A percentile compares a stretch with the other conserved stretches of the same genome.
phyloP scores from a whole-genome alignment of 1,284 basidiomycete species.

The Porodaedalea pini region DNA sequence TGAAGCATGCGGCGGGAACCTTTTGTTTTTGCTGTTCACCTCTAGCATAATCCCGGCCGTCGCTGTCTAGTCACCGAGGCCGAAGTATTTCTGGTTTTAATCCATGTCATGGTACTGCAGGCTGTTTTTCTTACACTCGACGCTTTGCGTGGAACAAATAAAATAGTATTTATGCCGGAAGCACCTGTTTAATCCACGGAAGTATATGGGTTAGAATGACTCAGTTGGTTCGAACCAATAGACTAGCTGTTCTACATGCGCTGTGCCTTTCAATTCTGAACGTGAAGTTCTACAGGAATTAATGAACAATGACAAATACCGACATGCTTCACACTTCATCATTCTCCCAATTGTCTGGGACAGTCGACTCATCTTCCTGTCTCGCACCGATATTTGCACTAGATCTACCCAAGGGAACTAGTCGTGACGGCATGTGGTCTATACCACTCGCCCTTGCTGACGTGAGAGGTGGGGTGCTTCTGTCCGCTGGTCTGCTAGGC shows the following conservation, averaged over 20 bases:
- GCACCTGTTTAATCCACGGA: no score
- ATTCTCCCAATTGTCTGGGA: conserved; percentile 56
- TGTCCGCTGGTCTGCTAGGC: conserved; percentile 8
- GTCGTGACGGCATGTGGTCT: background rate
- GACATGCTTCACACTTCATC: conserved; percentile 27
- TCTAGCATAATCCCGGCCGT: no score
- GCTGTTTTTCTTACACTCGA: no score
- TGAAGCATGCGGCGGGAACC: background rate
- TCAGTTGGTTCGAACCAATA: no score
- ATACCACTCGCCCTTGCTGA: background rate
- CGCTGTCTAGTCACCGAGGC: no score
- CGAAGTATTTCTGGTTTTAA: no score
- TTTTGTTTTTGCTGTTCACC: background rate
- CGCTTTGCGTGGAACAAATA: no score
- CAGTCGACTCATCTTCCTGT: conserved; percentile 27
- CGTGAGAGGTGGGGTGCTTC: background rate
- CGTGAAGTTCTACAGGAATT: background rate
- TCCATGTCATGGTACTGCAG: no score
- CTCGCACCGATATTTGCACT: conserved; percentile 14
- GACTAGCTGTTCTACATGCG: no score
- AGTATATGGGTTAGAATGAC: no score
- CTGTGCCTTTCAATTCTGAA: background rate
- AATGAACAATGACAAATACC: background rate
- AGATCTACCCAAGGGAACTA: conserved; percentile 1
- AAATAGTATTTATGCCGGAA: no score